Evolutionary conservation across 768 basidiomycete species (phyloP), one percentile per base, ranked within the genome.

Genomic region (Chalciporus chontae): DNA sequence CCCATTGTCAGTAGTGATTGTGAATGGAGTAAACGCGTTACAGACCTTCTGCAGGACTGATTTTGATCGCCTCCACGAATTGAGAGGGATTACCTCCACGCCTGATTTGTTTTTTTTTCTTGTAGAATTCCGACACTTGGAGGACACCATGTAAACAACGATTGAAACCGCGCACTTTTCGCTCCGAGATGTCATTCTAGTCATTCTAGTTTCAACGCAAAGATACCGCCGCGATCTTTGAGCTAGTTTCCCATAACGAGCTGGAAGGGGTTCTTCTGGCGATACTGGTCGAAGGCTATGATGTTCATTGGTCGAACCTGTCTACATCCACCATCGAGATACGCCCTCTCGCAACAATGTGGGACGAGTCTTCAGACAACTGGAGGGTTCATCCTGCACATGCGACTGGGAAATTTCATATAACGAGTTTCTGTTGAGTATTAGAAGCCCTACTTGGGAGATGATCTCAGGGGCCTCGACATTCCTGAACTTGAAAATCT

Each of bases 91-190:
- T 74, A 4, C 81, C 80, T 1, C 81, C 81, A 29, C 72, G 65
- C 24, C 78, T 68, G 34, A 57, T 61, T 55, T 87, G 84, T n/a
- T n/a, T n/a, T 59, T 90, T 90, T 59, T 76, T 75, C 63, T 83
- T 78, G 65, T 87, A 90, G 59, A 88, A 89, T 1, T 75, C 76
- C n/a, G n/a, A n/a, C 60, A 91, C 89, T 91, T 55, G 10, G 48
- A 50, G 9, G 44, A 42, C 15, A 11, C 3, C 31, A 13, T 41
- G 29, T 51, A 4, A 52, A 5, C 4, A 3, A 8, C 4, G 9
- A 21, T 5, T 15, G 11, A 24, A 13, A 8, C 21, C 21, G 21
- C 21, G 21, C 21, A 52, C 43, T 60, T 60, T 40, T 38, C 44
- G 3, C 40, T 50, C 9, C 40, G 40, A 19, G 26, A 21, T 7